Percentiles rank a stretch among this genome's conserved stretches.
Conservation (phyloP, 768 basidiomycete species). For the Russula griseocarnosa region DNA sequence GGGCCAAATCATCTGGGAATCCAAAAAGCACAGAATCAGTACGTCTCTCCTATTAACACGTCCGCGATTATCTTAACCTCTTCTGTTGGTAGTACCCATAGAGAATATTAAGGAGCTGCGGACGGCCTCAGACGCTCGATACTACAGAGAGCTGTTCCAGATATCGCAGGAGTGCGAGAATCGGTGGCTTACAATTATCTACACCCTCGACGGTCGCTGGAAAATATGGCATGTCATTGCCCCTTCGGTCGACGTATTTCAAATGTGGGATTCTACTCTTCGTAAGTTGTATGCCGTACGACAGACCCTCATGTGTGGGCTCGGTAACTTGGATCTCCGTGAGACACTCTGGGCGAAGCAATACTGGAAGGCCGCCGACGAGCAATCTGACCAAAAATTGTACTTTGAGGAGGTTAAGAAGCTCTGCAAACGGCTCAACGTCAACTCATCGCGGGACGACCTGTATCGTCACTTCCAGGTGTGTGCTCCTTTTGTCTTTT, state of each 20-base stretch:
- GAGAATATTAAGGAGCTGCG: slow-evolving; percentile 87
- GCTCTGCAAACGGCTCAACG: slow-evolving; percentile 67
- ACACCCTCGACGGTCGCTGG: slow-evolving; percentile 70
- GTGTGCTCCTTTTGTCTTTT: slow-evolving; percentile 4
- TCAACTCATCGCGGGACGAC: slow-evolving; percentile 51
- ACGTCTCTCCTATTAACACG: slow-evolving; percentile 32
- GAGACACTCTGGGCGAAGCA: slow-evolving; percentile 74
- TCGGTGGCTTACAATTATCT: slow-evolving; percentile 83
- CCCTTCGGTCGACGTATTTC: slow-evolving; percentile 55
- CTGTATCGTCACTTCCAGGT: slow-evolving; percentile 59
- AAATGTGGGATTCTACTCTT: slow-evolving; percentile 62
- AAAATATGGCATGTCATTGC: slow-evolving; percentile 87
- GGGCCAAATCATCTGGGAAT: slow-evolving; percentile 76
- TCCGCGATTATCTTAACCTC: background rate
- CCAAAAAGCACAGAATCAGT: slow-evolving; percentile 65
- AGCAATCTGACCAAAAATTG: slow-evolving; percentile 55
- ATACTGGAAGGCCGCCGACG: slow-evolving; percentile 75
- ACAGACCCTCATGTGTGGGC: slow-evolving; percentile 64
- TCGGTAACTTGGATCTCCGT: slow-evolving; percentile 58
- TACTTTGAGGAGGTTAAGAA: slow-evolving; percentile 69
- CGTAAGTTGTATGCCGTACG: slow-evolving; percentile 60
- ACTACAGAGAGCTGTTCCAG: slow-evolving; percentile 68
- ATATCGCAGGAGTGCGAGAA: slow-evolving; percentile 57
- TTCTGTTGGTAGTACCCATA: slow-evolving; percentile 59
- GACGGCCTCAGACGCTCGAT: slow-evolving; percentile 61